These are phyloP conservation scores for Termitomyces sp. DNA, from an alignment of 1,284 basidiomycete species.

Conservation along the genomic window DNA sequence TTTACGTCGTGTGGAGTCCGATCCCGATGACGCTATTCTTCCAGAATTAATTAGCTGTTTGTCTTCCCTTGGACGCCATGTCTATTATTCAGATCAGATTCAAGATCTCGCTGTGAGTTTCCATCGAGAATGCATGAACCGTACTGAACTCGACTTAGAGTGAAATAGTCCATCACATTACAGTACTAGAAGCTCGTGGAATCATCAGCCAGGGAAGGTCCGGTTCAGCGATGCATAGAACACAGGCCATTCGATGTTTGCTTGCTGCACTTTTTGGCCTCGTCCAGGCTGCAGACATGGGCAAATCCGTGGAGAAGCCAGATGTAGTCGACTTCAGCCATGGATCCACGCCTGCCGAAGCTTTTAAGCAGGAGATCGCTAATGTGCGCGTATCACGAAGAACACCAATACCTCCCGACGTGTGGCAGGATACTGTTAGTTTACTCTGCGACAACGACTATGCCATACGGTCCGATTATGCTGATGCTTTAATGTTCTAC, in stretches of 20 bases:
- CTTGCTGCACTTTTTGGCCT: conserved; percentile 70
- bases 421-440: conserved; percentile 86
- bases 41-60: conserved; percentile 76
- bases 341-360: conserved; percentile 13
- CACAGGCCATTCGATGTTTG: conserved; percentile 71
- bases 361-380: conserved; percentile 19
- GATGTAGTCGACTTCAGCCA: conserved; percentile 8
- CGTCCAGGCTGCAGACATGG: conserved; percentile 55
- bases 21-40: conserved; percentile 66
- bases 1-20: conserved; percentile 64
- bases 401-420: conserved; percentile 72
- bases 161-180: conserved; percentile 79
- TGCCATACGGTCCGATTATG: conserved; percentile 72
- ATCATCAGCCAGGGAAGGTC: conserved; percentile 41
- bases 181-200: conserved; percentile 64
- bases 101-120: conserved; percentile 74
- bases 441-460: conserved; percentile 76
- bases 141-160: conserved; percentile 32
- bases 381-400: conserved; percentile 45
- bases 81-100: conserved; percentile 96
- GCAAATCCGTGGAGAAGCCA: conserved; percentile 31
- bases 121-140: neutral
- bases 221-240: conserved; percentile 41
- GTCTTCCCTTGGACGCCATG: conserved; percentile 80
- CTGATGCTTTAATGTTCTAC: conserved; percentile 68